Evolutionary conservation across 2,329 filamentous ascomycete genomes (phyloP).

Genomic region (Arthrobotrys conoides): DNA sequence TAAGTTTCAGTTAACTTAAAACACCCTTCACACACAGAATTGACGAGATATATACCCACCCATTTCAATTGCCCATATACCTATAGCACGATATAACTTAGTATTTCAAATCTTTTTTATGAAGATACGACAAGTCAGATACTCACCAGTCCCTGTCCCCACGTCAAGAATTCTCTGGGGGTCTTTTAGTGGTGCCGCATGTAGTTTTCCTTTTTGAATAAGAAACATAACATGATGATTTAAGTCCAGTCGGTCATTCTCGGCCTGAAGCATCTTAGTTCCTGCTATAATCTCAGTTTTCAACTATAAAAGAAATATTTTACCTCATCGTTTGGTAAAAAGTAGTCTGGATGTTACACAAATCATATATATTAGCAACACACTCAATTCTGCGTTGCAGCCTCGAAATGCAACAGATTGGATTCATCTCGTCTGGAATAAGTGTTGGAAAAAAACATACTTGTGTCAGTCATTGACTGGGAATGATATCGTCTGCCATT

Average conservation of each 20-base stretch:
- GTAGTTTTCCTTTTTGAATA: slow-evolving; percentile 68
- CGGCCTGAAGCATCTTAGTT: background rate
- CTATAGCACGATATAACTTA: slow-evolving; percentile 62
- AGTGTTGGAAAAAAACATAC: slow-evolving; percentile 38
- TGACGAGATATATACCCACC: slow-evolving; percentile 44
- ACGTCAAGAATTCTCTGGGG: slow-evolving; percentile 71
- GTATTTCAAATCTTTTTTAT: slow-evolving; percentile 47
- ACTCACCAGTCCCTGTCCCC: slow-evolving; percentile 69
- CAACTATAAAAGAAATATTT: background rate
- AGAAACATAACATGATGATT: slow-evolving; percentile 67
- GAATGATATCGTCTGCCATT: slow-evolving; percentile 51
- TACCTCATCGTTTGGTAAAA: slow-evolving; percentile 46
- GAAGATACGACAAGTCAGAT: background rate
- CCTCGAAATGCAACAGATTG: slow-evolving; percentile 29
- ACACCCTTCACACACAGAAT: too few relatives aligned
- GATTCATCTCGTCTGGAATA: slow-evolving; percentile 29
- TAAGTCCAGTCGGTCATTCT: slow-evolving; percentile 61
- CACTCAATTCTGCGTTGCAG: slow-evolving; percentile 25
- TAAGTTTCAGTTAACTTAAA: background rate
- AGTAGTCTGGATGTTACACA: slow-evolving; percentile 23
- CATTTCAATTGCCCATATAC: slow-evolving; percentile 65
- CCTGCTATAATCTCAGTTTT: background rate
- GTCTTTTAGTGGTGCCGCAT: slow-evolving; percentile 68
- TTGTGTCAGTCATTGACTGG: slow-evolving; percentile 11
- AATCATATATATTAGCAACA: slow-evolving; percentile 2